Evolutionary conservation across 2,329 filamentous ascomycete species (phyloP).

Genomic region (Sclerotinia borealis): DNA sequence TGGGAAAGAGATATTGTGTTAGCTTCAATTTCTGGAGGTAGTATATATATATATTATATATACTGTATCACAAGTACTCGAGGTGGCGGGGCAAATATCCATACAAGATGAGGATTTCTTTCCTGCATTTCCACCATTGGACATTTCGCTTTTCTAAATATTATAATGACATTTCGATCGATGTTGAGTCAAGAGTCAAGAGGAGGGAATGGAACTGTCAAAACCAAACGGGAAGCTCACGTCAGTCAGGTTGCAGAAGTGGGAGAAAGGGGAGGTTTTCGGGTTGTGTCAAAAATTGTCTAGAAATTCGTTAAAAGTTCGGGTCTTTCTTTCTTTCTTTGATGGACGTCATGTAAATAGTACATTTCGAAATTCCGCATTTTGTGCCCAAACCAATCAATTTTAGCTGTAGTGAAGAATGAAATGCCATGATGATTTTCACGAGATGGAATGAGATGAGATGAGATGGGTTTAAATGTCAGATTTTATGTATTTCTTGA

Average conservation of each 20-base stretch:
- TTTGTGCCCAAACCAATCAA: neutral
- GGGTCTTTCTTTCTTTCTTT: neutral
- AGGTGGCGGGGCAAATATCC: conserved; percentile 17
- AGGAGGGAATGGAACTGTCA: neutral
- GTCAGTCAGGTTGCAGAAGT: conserved; percentile 3
- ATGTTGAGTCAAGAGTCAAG: neutral
- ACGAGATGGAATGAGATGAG: neutral
- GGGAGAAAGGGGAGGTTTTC: neutral
- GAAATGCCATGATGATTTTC: neutral
- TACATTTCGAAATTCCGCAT: neutral
- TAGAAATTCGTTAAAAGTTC: neutral
- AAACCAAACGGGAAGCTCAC: neutral
- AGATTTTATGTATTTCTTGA: too few species aligned
- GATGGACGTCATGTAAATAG: conserved; percentile 13
- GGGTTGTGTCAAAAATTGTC: neutral
- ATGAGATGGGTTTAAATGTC: neutral
- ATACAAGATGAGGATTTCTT: conserved; percentile 46
- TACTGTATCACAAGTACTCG: too few species aligned
- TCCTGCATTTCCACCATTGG: conserved; percentile 43
- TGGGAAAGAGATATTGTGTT: conserved; percentile 30
- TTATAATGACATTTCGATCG: conserved; percentile 23
- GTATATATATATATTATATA: too few species aligned
- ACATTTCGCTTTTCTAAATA: conserved; percentile 36
- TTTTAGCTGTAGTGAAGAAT: neutral
- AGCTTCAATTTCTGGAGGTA: neutral